Conservation (phyloP, 2,329 filamentous ascomycete species). For the Domatiomyces globalis region DNA sequence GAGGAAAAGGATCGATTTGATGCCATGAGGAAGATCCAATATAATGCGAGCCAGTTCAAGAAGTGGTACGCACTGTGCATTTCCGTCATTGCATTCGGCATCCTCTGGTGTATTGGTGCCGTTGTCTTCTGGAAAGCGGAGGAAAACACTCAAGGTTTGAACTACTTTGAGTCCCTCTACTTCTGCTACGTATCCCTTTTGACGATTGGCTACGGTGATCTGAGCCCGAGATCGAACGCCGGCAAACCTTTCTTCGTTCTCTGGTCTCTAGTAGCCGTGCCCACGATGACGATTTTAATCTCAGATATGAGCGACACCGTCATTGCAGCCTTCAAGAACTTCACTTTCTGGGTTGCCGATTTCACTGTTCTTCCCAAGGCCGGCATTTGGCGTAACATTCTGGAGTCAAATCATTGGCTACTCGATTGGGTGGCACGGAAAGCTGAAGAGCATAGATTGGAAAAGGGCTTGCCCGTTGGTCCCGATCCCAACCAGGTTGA, state of each 20-base stretch:
- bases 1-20: constrained; percentile 58
- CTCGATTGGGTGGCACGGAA: constrained; percentile 26
- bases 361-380: constrained; percentile 51
- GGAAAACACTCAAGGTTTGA: constrained; percentile 39
- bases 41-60: constrained; percentile 47
- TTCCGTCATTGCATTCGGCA: constrained; percentile 53
- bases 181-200: constrained; percentile 72
- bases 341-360: constrained; percentile 46
- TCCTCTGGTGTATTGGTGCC: constrained; percentile 71
- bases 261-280: constrained; percentile 74
- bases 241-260: constrained; percentile 84
- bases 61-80: constrained; percentile 60
- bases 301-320: constrained; percentile 74
- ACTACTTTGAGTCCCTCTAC: constrained; percentile 70
- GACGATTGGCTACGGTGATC: constrained; percentile 78
- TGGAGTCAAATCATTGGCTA: constrained; percentile 33
- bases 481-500: constrained; percentile 7
- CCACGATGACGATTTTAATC: constrained; percentile 77
- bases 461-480: constrained; percentile 33
- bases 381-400: constrained; percentile 40
- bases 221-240: constrained; percentile 60
- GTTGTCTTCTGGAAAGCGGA: constrained; percentile 57
- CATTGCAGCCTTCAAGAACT: constrained; percentile 50
- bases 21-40: constrained; percentile 69
- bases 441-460: constrained; percentile 32